phyloP scores from a whole-genome alignment of 2,329 filamentous ascomycete genomes.

The Colletotrichum zoysiae region DNA sequence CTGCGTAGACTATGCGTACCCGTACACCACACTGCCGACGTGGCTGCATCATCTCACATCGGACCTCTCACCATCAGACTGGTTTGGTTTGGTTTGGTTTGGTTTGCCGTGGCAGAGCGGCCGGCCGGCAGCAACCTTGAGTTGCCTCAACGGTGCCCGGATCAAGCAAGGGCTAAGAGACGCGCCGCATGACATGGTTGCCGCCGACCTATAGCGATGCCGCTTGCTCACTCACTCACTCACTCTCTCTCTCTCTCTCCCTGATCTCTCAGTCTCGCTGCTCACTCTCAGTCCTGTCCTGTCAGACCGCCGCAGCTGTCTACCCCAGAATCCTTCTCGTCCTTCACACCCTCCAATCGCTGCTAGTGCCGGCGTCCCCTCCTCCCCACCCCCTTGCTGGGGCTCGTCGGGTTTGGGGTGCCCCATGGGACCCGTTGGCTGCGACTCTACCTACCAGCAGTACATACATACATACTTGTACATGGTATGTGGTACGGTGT shows the following conservation, averaged over 20 bases:
- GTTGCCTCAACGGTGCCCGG: not conserved
- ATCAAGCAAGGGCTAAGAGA: not conserved
- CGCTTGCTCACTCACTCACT: not conserved
- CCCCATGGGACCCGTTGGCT: constrained; percentile 13
- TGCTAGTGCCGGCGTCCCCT: not conserved
- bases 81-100: no score
- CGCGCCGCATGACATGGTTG: not conserved
- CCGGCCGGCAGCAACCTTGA: not conserved
- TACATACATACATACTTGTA: no score
- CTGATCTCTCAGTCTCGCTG: not conserved
- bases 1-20: no score
- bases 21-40: no score
- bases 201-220: no score
- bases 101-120: no score
- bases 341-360: constrained; percentile 16
- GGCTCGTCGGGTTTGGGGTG: constrained; percentile 14
- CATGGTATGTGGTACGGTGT: not conserved
- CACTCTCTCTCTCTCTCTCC: not conserved
- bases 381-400: not conserved
- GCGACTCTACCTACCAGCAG: constrained; percentile 1
- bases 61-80: not conserved
- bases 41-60: constrained; percentile 1
- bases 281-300: not conserved
- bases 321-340: constrained; percentile 15
- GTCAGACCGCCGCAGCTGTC: not conserved